A percentile compares a stretch with the other conserved stretches of the same genome.
phyloP scores from a whole-genome alignment of 306 rosid species.

The Dalbergia cultrata region DNA sequence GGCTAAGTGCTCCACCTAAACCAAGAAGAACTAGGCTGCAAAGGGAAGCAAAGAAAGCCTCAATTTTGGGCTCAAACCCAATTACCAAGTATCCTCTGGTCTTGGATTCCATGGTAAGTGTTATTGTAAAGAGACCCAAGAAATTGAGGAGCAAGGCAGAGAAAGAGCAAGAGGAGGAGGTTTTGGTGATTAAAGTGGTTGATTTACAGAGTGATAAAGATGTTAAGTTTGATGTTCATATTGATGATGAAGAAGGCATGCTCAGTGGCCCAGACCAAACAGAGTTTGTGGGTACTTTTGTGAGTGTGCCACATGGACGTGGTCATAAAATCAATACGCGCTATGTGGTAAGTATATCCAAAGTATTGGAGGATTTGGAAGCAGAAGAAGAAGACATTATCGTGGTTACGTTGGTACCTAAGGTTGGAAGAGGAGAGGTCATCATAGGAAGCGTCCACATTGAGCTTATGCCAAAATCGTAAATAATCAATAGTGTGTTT shows the following conservation, averaged over 20 bases:
- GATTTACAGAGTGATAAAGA: slow-evolving; percentile 53
- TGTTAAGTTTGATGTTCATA: slow-evolving; percentile 72
- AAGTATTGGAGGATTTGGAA: slow-evolving; percentile 66
- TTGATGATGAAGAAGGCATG: slow-evolving; percentile 66
- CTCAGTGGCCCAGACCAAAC: slow-evolving; percentile 50
- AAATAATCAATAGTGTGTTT: background rate
- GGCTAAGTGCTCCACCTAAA: slow-evolving; percentile 8
- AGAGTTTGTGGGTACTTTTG: slow-evolving; percentile 81
- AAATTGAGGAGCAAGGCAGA: slow-evolving; percentile 34
- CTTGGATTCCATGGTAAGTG: slow-evolving; percentile 50
- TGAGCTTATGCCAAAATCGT: slow-evolving; percentile 22
- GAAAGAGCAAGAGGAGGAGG: slow-evolving; percentile 61
- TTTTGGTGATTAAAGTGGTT: slow-evolving; percentile 60
- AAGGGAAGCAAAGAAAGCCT: background rate
- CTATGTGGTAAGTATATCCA: slow-evolving; percentile 61
- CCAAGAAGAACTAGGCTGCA: slow-evolving; percentile 10
- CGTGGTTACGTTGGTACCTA: slow-evolving; percentile 73
- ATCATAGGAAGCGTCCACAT: slow-evolving; percentile 4
- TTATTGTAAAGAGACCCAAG: slow-evolving; percentile 60
- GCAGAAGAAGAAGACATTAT: slow-evolving; percentile 65
- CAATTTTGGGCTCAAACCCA: too few relatives aligned
- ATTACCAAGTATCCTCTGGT: slow-evolving; percentile 52
- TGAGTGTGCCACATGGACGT: slow-evolving; percentile 58
- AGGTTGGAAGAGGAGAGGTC: slow-evolving; percentile 27
- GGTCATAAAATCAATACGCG: slow-evolving; percentile 12